Evolutionary conservation across 1,284 basidiomycete species (phyloP), one percentile per base, ranked within the genome.

Genomic region (Xanthoconium separans): DNA sequence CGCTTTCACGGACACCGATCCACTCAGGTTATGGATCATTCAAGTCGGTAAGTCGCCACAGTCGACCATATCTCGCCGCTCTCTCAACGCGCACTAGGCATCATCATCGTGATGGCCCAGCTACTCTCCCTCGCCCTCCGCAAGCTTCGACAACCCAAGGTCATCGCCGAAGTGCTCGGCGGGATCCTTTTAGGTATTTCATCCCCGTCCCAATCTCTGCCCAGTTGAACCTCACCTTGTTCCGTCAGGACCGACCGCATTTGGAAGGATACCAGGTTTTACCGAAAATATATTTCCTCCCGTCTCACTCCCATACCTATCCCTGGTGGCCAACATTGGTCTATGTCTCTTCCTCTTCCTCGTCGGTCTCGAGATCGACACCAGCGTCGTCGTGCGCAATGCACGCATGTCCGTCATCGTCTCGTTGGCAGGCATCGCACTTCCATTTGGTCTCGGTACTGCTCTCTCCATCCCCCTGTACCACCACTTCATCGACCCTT

Each of bases 321-420:
- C 81, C 53, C 82, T 98, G 31, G 91, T 94, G 12, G 84, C 89
- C 22, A 94, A 85, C 53, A 85, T 98, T 56, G 96, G 96, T 48
- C 82, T 98, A 20, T 84, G 96, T 60, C 78, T 97, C 36, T 95
- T 93, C 74, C 81, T 96, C 12, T 95, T 95, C 75, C 77, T 95
- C 50, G 84, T 98, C 41, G 96, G 93, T 13, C 79, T 98, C 45
- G 89, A 90, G 75, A 87, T 96, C 53, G 95, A 98, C 65, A 78
- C 85, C 0, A 75, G 76, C 6, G 77, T 96, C 58, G 86, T 97
- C 72, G 87, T 82, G 63, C 83, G 85, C 46, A 91, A 94, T 75
- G 87, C 82, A 2, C 79, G 82, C 15, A 76, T 85, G 12, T 87
- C 89, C 0, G 72, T 75, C 5, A 76, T 73, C n/a, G 76, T 87